Conservation (phyloP, 202 grass and related monocot genomes). For the Eragrostis tef region DNA sequence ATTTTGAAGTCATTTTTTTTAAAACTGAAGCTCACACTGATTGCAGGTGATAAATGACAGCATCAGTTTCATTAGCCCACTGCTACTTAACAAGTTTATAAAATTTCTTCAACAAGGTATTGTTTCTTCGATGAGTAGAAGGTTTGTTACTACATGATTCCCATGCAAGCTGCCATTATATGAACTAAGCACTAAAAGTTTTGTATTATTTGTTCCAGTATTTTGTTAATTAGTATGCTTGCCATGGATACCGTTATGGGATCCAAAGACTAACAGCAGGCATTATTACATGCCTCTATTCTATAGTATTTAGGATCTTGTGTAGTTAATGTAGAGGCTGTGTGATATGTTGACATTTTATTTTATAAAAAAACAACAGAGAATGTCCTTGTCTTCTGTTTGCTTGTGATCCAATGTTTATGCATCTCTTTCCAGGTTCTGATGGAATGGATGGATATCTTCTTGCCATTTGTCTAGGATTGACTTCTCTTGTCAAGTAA, state of each 20-base stretch:
- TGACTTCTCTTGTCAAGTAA: conserved; percentile 90
- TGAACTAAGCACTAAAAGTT: not conserved
- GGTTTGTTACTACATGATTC: not conserved
- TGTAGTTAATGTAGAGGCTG: conserved; percentile 22
- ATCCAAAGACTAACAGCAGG: not conserved
- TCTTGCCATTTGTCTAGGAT: conserved; percentile 80
- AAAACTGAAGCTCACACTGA: not conserved
- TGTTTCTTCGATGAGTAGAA: conserved; percentile 19
- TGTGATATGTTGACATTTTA: not conserved
- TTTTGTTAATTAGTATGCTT: conserved; percentile 22
- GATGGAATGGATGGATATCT: conserved; percentile 74
- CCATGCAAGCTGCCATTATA: not conserved
- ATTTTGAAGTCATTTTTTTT: conserved; percentile 13
- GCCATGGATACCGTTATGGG: not conserved
- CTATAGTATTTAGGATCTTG: not conserved
- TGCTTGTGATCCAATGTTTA: not conserved
- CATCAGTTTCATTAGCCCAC: conserved; percentile 75
- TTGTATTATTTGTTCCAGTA: conserved; percentile 2
- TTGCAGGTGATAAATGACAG: conserved; percentile 84
- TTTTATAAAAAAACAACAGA: conserved; percentile 9
- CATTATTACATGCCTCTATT: conserved; percentile 19
- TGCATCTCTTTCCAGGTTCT: conserved; percentile 59
- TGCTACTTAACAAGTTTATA: conserved; percentile 90
- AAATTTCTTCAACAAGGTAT: conserved; percentile 83
- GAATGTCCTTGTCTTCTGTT: not conserved